These are phyloP conservation scores for Tetraselmis striata DNA, from an alignment of 139 green algal species.

Conservation along the genomic window DNA sequence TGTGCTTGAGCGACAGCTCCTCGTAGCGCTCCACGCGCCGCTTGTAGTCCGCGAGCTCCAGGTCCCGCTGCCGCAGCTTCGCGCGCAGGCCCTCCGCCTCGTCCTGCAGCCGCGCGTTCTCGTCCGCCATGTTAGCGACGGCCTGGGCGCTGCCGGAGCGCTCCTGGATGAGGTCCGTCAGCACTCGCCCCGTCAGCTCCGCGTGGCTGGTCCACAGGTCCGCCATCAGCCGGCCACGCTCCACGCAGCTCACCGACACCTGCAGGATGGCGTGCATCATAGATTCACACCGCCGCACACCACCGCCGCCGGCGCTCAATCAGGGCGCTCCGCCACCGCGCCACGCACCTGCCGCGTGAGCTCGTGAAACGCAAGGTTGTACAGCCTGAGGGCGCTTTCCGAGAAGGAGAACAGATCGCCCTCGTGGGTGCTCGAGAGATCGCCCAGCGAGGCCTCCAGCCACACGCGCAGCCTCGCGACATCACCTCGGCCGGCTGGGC, in stretches of 20 bases:
- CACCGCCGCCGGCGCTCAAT: too few relatives aligned
- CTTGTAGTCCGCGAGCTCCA: not conserved
- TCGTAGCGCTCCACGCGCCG: not conserved
- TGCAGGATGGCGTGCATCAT: too few relatives aligned
- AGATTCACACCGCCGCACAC: too few relatives aligned
- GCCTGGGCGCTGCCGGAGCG: not conserved
- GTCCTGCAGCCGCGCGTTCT: not conserved
- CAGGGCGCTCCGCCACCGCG: too few relatives aligned
- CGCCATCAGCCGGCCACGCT: slow-evolving; percentile 3
- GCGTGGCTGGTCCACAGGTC: slow-evolving; percentile 7
- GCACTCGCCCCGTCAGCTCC: not conserved
- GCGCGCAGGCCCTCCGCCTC: not conserved
- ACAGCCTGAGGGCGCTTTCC: not conserved
- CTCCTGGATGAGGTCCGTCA: not conserved
- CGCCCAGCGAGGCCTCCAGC: not conserved
- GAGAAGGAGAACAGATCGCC: not conserved
- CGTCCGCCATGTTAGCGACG: slow-evolving; percentile 3
- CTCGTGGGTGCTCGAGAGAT: not conserved
- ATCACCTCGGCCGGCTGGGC: not conserved
- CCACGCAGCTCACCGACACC: not conserved
- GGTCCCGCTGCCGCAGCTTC: not conserved
- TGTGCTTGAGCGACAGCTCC: not conserved
- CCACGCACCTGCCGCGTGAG: slow-evolving; percentile 9
- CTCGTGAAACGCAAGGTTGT: slow-evolving; percentile 1
- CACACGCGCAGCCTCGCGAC: not conserved